Evolutionary conservation across 495 filamentous ascomycete genomes (phyloP).

Genomic region (Cetradonia linearis): DNA sequence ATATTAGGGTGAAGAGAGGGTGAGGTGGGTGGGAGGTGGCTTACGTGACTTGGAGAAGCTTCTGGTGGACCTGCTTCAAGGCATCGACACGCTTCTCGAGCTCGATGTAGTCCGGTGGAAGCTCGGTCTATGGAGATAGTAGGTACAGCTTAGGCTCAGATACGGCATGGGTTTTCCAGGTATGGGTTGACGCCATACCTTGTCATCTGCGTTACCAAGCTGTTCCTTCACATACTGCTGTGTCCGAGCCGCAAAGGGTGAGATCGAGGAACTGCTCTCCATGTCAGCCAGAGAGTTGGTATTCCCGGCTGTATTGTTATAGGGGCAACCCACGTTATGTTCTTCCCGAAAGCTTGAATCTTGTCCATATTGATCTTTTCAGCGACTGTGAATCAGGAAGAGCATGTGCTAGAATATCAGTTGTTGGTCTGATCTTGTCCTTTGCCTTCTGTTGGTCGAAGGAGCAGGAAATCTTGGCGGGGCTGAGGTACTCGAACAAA

Average conservation of each 20-base stretch:
- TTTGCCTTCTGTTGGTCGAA: too few species aligned
- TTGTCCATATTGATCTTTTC: conserved; percentile 48
- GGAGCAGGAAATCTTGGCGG: conserved; percentile 1
- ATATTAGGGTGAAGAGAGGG: neutral
- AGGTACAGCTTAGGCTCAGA: neutral
- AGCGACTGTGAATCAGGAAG: conserved; percentile 1
- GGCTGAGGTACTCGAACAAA: neutral
- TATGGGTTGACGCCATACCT: conserved; percentile 40
- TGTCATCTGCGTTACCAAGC: conserved; percentile 88
- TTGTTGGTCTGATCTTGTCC: too few species aligned
- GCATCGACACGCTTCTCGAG: conserved; percentile 98
- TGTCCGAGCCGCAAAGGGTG: conserved; percentile 84
- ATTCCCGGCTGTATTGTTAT: conserved; percentile 18
- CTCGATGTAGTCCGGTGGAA: conserved; percentile 94
- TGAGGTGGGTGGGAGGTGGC: conserved; percentile 24
- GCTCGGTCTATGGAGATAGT: conserved; percentile 59
- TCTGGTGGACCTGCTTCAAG: conserved; percentile 90
- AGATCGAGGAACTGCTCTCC: conserved; percentile 45
- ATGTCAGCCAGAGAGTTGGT: conserved; percentile 3
- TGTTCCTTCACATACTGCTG: conserved; percentile 97
- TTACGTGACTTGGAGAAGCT: conserved; percentile 92
- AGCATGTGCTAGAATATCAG: neutral
- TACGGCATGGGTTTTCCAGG: neutral
- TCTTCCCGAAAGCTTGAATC: conserved; percentile 65
- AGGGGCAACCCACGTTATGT: conserved; percentile 47